A percentile compares a stretch with the other conserved stretches of the same genome.
These are phyloP conservation scores for Galium porrigens DNA, from an alignment of 305 asterid species.

Conservation along the genomic window DNA sequence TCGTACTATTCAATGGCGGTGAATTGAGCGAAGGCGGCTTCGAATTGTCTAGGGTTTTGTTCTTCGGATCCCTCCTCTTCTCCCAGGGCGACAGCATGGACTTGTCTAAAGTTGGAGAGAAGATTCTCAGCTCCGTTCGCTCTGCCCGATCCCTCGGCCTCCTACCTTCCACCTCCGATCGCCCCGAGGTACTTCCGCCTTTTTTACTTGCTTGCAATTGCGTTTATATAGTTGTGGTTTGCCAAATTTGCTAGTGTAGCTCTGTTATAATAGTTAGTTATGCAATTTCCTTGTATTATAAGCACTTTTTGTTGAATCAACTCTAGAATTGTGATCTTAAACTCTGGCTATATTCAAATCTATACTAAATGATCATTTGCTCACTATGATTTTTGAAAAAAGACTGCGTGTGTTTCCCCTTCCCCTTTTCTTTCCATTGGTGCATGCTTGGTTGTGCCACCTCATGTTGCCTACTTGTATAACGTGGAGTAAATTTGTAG, in stretches of 20 bases:
- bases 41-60: slow-evolving; percentile 72
- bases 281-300: not conserved
- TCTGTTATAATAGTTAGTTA: not conserved
- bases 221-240: not conserved
- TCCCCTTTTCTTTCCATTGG: not conserved
- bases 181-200: slow-evolving; percentile 54
- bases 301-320: not conserved
- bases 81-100: slow-evolving; percentile 82
- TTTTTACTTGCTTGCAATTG: not conserved
- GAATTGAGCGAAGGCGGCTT: slow-evolving; percentile 71
- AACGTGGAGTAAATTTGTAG: not conserved
- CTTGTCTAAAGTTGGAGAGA: slow-evolving; percentile 91
- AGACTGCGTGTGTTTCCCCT: not conserved
- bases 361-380: not conserved
- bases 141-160: slow-evolving; percentile 95
- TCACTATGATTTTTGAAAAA: not conserved
- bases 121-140: slow-evolving; percentile 93
- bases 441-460: not conserved
- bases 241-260: not conserved
- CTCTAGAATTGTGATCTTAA: not conserved
- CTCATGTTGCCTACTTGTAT: not conserved
- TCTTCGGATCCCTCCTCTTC: slow-evolving; percentile 86
- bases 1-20: slow-evolving; percentile 58
- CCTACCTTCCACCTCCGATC: slow-evolving; percentile 56
- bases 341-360: not conserved